These are phyloP conservation scores for Aureobasidium sp. DNA, from an alignment of 2,329 filamentous ascomycete species.

Conservation along the genomic window DNA sequence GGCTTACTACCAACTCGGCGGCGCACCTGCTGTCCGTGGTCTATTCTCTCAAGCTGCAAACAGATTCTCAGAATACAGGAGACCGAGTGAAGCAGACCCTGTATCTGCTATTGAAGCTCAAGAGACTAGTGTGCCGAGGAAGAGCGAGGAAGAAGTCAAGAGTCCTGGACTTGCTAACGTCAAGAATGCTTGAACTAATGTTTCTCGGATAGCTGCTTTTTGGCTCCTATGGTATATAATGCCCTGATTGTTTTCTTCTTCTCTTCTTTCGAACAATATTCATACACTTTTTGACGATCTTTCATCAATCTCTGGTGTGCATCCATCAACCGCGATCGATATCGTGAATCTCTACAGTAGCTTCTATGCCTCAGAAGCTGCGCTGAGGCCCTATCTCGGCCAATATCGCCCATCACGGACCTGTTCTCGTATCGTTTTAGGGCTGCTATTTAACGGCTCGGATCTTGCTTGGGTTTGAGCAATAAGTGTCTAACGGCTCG, in stretches of 20 bases:
- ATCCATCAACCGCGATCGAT: neutral
- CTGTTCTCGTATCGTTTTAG: too few relatives aligned
- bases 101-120: conserved; percentile 1
- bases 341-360: too few relatives aligned
- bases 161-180: neutral
- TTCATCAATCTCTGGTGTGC: neutral
- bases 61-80: neutral
- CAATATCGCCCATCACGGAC: too few relatives aligned
- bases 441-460: too few relatives aligned
- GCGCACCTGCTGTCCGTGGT: conserved; percentile 26
- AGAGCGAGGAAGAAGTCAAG: neutral
- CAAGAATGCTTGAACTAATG: conserved; percentile 1
- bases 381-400: too few relatives aligned
- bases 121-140: neutral
- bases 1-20: conserved; percentile 64
- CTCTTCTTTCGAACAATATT: neutral
- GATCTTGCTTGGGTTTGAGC: too few relatives aligned
- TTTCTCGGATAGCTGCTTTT: neutral
- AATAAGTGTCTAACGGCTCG: too few relatives aligned
- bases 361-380: too few relatives aligned
- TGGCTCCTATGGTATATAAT: neutral
- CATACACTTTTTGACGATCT: neutral
- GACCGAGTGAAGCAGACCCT: neutral
- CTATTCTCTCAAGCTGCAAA: neutral
- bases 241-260: neutral